These are phyloP conservation scores for Emericellopsis atlantica DNA, from an alignment of 2,329 filamentous ascomycete genomes.

Conservation along the genomic window DNA sequence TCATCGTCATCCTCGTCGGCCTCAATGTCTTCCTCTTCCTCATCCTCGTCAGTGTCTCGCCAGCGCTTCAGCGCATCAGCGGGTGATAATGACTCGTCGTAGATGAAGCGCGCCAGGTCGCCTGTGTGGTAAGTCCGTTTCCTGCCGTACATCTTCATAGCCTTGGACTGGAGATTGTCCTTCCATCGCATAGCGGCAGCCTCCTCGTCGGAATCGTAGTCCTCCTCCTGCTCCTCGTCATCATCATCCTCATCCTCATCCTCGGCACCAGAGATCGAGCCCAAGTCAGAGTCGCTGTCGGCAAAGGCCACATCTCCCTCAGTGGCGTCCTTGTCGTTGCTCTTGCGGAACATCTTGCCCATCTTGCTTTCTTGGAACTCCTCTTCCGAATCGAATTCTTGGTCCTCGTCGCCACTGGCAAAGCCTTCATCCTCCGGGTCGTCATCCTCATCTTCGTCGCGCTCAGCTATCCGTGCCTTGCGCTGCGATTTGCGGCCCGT, in stretches of 20 bases:
- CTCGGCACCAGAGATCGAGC: conserved; percentile 59
- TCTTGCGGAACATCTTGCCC: conserved; percentile 46
- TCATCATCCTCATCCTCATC: conserved; percentile 31
- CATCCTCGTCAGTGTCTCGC: conserved; percentile 52
- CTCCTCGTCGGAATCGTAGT: conserved; percentile 48
- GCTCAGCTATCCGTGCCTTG: conserved; percentile 42
- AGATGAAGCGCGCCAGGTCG: conserved; percentile 80
- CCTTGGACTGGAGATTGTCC: conserved; percentile 66
- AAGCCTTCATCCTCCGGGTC: conserved; percentile 38
- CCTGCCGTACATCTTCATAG: conserved; percentile 56
- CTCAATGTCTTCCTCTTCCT: conserved; percentile 46
- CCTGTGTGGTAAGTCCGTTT: conserved; percentile 63
- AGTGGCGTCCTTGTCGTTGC: conserved; percentile 34
- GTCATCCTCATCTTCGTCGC: conserved; percentile 47
- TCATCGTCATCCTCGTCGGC: conserved; percentile 46
- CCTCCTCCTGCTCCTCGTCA: conserved; percentile 29
- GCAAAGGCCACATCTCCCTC: conserved; percentile 71
- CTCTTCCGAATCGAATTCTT: conserved; percentile 37
- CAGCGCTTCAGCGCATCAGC: conserved; percentile 67
- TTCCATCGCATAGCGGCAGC: conserved; percentile 76
- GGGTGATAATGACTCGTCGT: conserved; percentile 68
- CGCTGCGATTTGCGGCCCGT: conserved; percentile 47
- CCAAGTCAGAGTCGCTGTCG: conserved; percentile 92
- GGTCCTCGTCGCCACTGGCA: conserved; percentile 36
- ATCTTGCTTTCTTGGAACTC: conserved; percentile 48